Conservation (phyloP, 75 land plant genomes). For the Cunninghamia lanceolata region DNA sequence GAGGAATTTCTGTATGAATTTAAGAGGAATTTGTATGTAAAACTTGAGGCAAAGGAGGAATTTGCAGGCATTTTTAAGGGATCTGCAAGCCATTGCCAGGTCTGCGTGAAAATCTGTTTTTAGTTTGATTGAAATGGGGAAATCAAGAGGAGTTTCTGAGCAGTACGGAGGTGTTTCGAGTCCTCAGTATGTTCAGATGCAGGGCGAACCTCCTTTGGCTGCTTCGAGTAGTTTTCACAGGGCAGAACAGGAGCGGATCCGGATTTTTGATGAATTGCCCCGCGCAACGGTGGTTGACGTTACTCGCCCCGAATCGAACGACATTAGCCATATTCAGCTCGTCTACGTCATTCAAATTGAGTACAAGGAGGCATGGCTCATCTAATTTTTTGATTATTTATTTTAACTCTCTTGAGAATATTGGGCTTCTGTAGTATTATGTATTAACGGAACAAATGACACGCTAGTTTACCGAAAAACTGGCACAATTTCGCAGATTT, state of each 20-base stretch:
- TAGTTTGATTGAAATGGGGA: background rate
- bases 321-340: constrained; percentile 67
- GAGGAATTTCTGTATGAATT: background rate
- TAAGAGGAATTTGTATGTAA: background rate
- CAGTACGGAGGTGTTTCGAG: constrained; percentile 1
- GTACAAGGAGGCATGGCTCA: constrained; percentile 61
- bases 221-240: constrained; percentile 31
- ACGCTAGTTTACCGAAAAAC: background rate
- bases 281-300: constrained; percentile 66
- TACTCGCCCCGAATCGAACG: constrained; percentile 71
- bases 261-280: constrained; percentile 89
- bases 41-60: background rate
- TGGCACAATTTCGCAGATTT: background rate
- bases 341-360: constrained; percentile 78
- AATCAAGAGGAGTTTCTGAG: background rate
- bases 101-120: background rate
- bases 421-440: background rate
- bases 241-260: constrained; percentile 43
- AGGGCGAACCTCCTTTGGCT: constrained; percentile 43
- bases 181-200: constrained; percentile 62
- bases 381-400: background rate
- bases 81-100: constrained; percentile 1
- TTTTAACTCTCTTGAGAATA: background rate
- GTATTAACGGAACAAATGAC: background rate
- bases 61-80: background rate